Percentiles rank a stretch among this genome's conserved stretches.
Evolutionary conservation across 495 filamentous ascomycete species (phyloP).

Genomic region (Aspergillus panamensis): DNA sequence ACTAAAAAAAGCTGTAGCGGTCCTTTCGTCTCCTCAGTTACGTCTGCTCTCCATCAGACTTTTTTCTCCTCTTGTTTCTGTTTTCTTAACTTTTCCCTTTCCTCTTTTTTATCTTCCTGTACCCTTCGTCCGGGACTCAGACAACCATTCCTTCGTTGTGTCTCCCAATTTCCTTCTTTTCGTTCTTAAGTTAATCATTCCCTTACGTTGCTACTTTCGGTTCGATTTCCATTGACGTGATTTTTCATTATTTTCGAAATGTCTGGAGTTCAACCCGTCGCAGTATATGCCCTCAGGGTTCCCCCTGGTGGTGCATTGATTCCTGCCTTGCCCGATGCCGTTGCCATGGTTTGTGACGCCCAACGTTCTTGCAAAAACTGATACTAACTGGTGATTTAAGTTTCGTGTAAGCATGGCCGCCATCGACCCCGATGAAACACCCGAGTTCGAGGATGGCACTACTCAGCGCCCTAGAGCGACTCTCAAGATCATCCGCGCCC

Average conservation of each 20-base stretch:
- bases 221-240: constrained; percentile 10
- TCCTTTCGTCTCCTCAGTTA: constrained; percentile 5
- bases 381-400: constrained; percentile 38
- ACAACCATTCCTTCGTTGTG: constrained; percentile 23
- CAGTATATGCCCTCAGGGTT: constrained; percentile 86
- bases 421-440: constrained; percentile 79
- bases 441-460: constrained; percentile 61
- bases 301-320: constrained; percentile 73
- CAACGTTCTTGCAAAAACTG: background rate
- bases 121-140: constrained; percentile 18
- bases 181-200: constrained; percentile 22
- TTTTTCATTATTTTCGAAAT: constrained; percentile 33
- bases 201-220: constrained; percentile 14
- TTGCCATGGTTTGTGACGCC: constrained; percentile 68
- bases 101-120: constrained; percentile 25
- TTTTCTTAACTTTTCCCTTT: constrained; percentile 12
- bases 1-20: constrained; percentile 17
- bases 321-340: constrained; percentile 68
- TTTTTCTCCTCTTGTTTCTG: constrained; percentile 6
- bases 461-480: constrained; percentile 70
- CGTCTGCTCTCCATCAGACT: constrained; percentile 6
- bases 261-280: constrained; percentile 66
- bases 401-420: constrained; percentile 98
- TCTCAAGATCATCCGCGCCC: constrained; percentile 78
- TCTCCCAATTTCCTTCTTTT: constrained; percentile 20